Conservation (phyloP, 2,329 filamentous ascomycete genomes). For the Diplodia seriata region DNA sequence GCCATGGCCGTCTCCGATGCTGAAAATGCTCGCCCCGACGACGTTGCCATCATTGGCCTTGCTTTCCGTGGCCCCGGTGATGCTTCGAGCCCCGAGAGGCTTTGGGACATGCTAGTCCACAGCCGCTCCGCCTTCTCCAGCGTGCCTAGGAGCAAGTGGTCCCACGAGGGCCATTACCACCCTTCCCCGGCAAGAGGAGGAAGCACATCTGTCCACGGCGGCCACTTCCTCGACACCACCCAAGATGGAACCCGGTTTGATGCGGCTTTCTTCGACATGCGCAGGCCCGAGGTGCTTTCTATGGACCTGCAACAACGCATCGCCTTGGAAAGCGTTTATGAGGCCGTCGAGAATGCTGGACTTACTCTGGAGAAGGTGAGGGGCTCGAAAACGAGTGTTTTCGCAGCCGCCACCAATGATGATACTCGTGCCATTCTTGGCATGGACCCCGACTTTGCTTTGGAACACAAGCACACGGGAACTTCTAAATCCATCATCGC, state of each 20-base stretch:
- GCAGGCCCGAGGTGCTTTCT: slow-evolving; percentile 36
- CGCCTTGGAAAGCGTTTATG: slow-evolving; percentile 43
- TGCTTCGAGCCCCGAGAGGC: slow-evolving; percentile 42
- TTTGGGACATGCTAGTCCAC: slow-evolving; percentile 43
- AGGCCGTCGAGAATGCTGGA: slow-evolving; percentile 51
- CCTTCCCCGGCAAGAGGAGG: slow-evolving; percentile 34
- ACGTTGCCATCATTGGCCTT: slow-evolving; percentile 35
- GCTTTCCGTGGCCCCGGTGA: slow-evolving; percentile 36
- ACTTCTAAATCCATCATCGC: slow-evolving; percentile 36
- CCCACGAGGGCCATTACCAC: slow-evolving; percentile 41
- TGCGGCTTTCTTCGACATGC: slow-evolving; percentile 37
- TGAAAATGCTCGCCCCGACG: slow-evolving; percentile 32
- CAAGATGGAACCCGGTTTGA: slow-evolving; percentile 35
- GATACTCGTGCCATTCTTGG: slow-evolving; percentile 29
- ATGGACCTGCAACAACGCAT: slow-evolving; percentile 42
- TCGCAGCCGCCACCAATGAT: slow-evolving; percentile 36
- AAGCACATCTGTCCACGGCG: slow-evolving; percentile 2
- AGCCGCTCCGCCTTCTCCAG: slow-evolving; percentile 10
- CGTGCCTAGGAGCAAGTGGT: slow-evolving; percentile 43
- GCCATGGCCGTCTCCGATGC: slow-evolving; percentile 15
- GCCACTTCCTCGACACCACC: slow-evolving; percentile 34
- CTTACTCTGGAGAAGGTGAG: slow-evolving; percentile 36
- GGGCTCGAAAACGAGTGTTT: slow-evolving; percentile 32
- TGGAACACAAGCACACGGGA: slow-evolving; percentile 19
- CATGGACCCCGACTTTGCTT: slow-evolving; percentile 21